phyloP scores from a whole-genome alignment of 768 basidiomycete species.

The Russula compacta region DNA sequence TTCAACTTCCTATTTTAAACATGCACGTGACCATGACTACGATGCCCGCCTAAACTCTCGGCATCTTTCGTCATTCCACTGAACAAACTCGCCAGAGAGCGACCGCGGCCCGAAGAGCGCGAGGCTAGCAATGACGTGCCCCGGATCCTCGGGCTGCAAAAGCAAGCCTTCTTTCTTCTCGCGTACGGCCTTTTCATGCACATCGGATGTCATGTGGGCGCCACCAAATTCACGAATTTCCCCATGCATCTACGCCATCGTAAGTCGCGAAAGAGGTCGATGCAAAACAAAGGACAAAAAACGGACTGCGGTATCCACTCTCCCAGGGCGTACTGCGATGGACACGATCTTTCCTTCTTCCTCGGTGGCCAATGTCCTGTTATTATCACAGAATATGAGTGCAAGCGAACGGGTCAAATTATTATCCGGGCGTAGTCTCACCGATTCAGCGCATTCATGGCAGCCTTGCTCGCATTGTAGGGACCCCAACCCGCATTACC shows the following conservation, averaged over 20 bases:
- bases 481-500: constrained; percentile 66
- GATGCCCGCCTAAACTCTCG: constrained; percentile 36
- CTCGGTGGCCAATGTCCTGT: constrained; percentile 76
- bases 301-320: constrained; percentile 74
- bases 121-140: constrained; percentile 70
- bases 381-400: neutral
- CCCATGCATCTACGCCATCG: constrained; percentile 56
- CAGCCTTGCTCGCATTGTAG: constrained; percentile 80
- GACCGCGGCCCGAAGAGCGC: constrained; percentile 52
- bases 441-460: constrained; percentile 68
- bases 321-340: constrained; percentile 78
- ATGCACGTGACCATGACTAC: constrained; percentile 5
- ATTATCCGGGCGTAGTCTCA: neutral
- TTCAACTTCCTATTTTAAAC: constrained; percentile 5
- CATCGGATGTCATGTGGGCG: constrained; percentile 43
- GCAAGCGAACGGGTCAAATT: neutral
- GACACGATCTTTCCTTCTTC: constrained; percentile 59
- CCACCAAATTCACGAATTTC: constrained; percentile 43
- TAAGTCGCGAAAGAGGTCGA: neutral
- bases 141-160: constrained; percentile 64
- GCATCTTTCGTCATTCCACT: constrained; percentile 70
- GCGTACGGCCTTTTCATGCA: constrained; percentile 49
- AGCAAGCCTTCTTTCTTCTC: constrained; percentile 58
- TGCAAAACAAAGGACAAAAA: neutral
- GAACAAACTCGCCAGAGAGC: constrained; percentile 70